These are phyloP conservation scores for Fraxinus dipetala DNA, from an alignment of 305 asterid genomes.

Conservation along the genomic window DNA sequence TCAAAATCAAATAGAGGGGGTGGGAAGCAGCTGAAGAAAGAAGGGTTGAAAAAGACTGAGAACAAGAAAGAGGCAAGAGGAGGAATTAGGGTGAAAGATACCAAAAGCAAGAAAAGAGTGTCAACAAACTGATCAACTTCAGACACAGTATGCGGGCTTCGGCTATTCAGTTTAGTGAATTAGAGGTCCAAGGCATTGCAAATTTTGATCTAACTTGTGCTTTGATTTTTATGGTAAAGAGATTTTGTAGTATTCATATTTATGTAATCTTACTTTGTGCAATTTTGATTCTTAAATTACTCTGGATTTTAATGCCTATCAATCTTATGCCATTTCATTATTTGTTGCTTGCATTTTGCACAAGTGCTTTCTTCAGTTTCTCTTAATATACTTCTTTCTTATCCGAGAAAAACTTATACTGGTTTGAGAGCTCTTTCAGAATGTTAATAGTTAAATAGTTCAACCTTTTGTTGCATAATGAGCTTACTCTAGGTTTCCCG, in stretches of 20 bases:
- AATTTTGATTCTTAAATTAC: background rate
- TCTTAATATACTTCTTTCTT: background rate
- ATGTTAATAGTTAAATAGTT: background rate
- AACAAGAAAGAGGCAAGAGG: conserved; percentile 21
- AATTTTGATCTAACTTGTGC: background rate
- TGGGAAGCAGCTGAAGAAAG: background rate
- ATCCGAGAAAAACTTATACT: background rate
- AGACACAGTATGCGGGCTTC: background rate
- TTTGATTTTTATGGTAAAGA: background rate
- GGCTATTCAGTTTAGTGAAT: background rate
- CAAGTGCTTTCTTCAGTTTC: background rate
- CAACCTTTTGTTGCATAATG: background rate
- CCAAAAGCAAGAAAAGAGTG: conserved; percentile 24
- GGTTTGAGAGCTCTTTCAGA: background rate
- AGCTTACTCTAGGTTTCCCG: background rate
- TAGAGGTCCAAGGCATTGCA: background rate
- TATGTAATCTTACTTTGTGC: background rate
- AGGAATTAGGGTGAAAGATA: conserved; percentile 21
- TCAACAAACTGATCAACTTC: background rate
- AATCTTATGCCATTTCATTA: background rate
- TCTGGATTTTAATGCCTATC: background rate
- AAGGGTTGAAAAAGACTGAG: conserved; percentile 14
- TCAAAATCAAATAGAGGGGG: background rate
- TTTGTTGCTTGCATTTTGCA: background rate
- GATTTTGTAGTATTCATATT: background rate